Evolutionary conservation across 2,329 filamentous ascomycete genomes (phyloP).

Genomic region (Alternaria angustiovoidea): DNA sequence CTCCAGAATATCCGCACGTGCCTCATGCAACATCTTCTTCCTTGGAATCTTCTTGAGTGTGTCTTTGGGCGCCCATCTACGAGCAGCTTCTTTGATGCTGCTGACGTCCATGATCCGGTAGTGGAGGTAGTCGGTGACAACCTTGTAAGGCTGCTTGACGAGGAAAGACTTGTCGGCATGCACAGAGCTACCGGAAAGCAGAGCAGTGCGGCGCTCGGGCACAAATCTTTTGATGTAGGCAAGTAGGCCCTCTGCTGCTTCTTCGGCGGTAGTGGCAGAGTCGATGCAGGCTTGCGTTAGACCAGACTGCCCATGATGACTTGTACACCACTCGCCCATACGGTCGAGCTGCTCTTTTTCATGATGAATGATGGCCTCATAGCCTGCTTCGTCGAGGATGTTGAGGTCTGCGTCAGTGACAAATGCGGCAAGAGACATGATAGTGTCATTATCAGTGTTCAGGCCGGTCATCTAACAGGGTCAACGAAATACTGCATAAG

Average conservation of each 20-base stretch:
- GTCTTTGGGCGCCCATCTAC: conserved; percentile 76
- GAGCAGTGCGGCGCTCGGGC: conserved; percentile 69
- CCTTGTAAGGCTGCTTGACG: conserved; percentile 73
- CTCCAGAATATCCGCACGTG: conserved; percentile 88
- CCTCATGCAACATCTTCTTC: conserved; percentile 83
- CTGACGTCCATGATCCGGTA: conserved; percentile 94
- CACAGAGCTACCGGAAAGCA: conserved; percentile 92
- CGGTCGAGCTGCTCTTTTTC: conserved; percentile 71
- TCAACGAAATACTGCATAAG: conserved; percentile 19
- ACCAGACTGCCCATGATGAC: conserved; percentile 81
- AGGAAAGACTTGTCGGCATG: conserved; percentile 90
- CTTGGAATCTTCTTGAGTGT: conserved; percentile 69
- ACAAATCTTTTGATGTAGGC: conserved; percentile 78
- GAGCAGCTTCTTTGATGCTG: conserved; percentile 86
- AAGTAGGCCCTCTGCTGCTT: conserved; percentile 77
- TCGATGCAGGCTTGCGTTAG: conserved; percentile 78
- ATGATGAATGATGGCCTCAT: conserved; percentile 81
- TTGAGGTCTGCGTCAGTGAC: conserved; percentile 83
- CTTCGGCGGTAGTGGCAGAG: conserved; percentile 74
- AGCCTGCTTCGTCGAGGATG: conserved; percentile 77
- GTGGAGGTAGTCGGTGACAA: conserved; percentile 79
- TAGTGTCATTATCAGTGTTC: conserved; percentile 78
- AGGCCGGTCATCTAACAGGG: conserved; percentile 86
- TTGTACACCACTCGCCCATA: conserved; percentile 91
- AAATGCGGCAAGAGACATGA: conserved; percentile 92